Base-by-base conservation (phyloP, 2,329 filamentous ascomycete species). In the Ramularia collo-cygni region DNA sequence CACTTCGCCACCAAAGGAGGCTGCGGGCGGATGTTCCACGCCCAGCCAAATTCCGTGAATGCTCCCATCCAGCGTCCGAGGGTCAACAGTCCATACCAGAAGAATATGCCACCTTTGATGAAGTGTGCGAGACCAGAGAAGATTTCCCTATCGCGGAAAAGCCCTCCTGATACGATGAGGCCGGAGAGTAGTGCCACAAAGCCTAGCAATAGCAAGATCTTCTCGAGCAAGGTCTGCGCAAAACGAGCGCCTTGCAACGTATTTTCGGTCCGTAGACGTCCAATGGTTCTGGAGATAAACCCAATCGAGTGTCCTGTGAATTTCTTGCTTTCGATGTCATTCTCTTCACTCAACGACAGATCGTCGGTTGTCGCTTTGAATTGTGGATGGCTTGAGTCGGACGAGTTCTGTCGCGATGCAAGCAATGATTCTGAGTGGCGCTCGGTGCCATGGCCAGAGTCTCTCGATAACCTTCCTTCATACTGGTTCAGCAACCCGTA, bases 41-140 rank as follows among this genome's bases (percentile, higher is more conserved):
- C 86, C 90, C 90, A 96, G 50, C 90, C 90, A 41, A 90, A 75
- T 44, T 95, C 85, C 42, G 84, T 81, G 60, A 94, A 96, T 60
- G 84, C 85, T 17, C 90, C 90, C 57, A 88, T 79, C 83, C 87
- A 95, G 40, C 90, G 81, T 19, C 87, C 88, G 3, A 96, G 72
- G 0, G 86, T 94, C 44, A 95, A 67, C 14, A 95, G 65, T 7
- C 90, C 90, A 48, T 93, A 85, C 81, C 86, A 92, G 67, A 95
- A 87, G 70, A 96, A 96, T 39, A 96, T 83, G 3, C 85, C 85
- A 32, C 90, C 90, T 62, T 96, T 96, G 62, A 95, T 80, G 68
- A 86, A 95, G 59, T 96, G 90, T 6, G 90, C 90, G 29, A 95
- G 71, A 2, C 90, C 87, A 52, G 81, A 89, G 69, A 90, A 93